phyloP scores from a whole-genome alignment of 768 basidiomycete genomes.

The Phylloporus scabripes region DNA sequence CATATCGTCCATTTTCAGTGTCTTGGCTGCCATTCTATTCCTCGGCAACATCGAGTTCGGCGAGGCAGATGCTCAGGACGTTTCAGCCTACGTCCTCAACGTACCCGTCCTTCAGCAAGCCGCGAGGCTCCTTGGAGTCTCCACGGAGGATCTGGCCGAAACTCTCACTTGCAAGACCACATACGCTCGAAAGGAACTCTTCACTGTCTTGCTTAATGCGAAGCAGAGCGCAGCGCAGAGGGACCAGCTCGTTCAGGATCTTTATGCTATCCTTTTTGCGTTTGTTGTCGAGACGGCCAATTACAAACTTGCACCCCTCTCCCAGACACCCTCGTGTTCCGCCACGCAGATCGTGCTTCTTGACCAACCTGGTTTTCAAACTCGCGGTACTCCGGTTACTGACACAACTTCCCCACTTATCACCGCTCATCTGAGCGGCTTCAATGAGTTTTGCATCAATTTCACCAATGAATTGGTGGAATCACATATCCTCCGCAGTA shows the following conservation, averaged over 20 bases:
- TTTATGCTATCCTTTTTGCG: slow-evolving; percentile 60
- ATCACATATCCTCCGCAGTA: slow-evolving; percentile 47
- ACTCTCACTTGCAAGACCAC: slow-evolving; percentile 51
- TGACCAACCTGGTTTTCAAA: slow-evolving; percentile 55
- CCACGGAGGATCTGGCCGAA: slow-evolving; percentile 49
- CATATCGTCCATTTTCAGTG: slow-evolving; percentile 45
- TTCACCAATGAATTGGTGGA: slow-evolving; percentile 57
- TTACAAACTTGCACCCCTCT: slow-evolving; percentile 45
- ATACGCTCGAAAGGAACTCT: slow-evolving; percentile 54
- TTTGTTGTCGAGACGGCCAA: slow-evolving; percentile 62
- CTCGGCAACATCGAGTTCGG: slow-evolving; percentile 56
- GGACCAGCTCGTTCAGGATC: slow-evolving; percentile 50
- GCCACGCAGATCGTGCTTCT: slow-evolving; percentile 48
- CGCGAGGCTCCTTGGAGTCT: slow-evolving; percentile 46
- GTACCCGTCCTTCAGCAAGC: slow-evolving; percentile 43
- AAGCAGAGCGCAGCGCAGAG: slow-evolving; percentile 49
- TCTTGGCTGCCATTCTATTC: slow-evolving; percentile 49
- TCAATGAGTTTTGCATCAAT: slow-evolving; percentile 59
- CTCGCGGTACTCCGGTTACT: slow-evolving; percentile 40
- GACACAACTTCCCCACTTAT: slow-evolving; percentile 46
- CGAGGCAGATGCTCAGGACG: slow-evolving; percentile 50
- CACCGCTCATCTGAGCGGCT: slow-evolving; percentile 50
- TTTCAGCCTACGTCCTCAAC: slow-evolving; percentile 48
- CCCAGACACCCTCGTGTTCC: slow-evolving; percentile 35
- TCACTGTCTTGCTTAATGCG: slow-evolving; percentile 49